phyloP scores from a whole-genome alignment of 768 basidiomycete genomes.

The Psilocybe tampanensis region DNA sequence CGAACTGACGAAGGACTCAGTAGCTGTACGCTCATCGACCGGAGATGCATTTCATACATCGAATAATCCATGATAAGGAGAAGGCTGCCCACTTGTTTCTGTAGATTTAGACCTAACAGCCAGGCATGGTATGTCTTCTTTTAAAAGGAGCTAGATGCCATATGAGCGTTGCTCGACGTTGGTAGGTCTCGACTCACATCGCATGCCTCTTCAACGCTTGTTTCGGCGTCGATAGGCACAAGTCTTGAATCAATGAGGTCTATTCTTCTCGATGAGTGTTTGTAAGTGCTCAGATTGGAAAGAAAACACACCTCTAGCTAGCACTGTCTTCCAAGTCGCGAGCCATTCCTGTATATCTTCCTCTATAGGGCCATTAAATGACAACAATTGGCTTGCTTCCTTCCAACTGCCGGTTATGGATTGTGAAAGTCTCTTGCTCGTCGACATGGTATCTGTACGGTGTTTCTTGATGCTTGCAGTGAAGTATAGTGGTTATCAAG shows the following conservation, averaged over 20 bases:
- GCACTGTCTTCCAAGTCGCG: slow-evolving; percentile 53
- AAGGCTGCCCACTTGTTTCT: slow-evolving; percentile 19
- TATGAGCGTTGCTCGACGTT: not conserved
- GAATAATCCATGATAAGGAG: slow-evolving; percentile 60
- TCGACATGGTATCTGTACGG: slow-evolving; percentile 29
- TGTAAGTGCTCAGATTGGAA: not conserved
- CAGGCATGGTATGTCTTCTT: slow-evolving; percentile 65
- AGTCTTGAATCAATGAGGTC: slow-evolving; percentile 74
- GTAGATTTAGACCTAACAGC: slow-evolving; percentile 47
- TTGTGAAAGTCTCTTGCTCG: slow-evolving; percentile 39
- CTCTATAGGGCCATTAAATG: slow-evolving; percentile 25
- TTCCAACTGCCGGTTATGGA: slow-evolving; percentile 38
- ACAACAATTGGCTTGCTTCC: slow-evolving; percentile 21
- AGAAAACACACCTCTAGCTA: slow-evolving; percentile 54
- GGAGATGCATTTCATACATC: slow-evolving; percentile 53
- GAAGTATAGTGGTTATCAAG: slow-evolving; percentile 5
- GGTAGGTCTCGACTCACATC: slow-evolving; percentile 49
- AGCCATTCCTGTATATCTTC: slow-evolving; percentile 51
- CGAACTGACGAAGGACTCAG: slow-evolving; percentile 50
- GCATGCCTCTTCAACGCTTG: slow-evolving; percentile 81
- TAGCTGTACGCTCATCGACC: not conserved
- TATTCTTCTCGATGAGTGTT: slow-evolving; percentile 25
- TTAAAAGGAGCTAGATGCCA: slow-evolving; percentile 54
- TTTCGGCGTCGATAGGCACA: slow-evolving; percentile 67
- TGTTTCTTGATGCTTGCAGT: slow-evolving; percentile 2